Conservation (phyloP, 2,329 filamentous ascomycete genomes). For the Ampelomyces quisqualis region DNA sequence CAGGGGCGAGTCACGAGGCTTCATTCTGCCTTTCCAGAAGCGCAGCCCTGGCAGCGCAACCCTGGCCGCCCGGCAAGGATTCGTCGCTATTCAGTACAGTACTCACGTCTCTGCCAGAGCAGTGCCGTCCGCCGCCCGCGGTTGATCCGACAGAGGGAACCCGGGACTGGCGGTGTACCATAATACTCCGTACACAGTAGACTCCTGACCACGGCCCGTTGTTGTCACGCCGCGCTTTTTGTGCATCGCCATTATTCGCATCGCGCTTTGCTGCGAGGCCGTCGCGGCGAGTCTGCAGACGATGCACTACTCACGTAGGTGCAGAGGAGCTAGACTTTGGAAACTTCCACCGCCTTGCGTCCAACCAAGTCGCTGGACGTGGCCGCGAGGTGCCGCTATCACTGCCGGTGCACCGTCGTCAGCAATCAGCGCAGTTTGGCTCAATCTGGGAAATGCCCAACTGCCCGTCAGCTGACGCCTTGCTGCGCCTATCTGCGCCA, state of each 20-base stretch:
- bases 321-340: too few species aligned
- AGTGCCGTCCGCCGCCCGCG: constrained; percentile 21
- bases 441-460: constrained; percentile 12
- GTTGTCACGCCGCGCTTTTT: constrained; percentile 23
- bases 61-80: constrained; percentile 8
- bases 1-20: background rate
- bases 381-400: constrained; percentile 15
- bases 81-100: constrained; percentile 13
- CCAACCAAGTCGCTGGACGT: constrained; percentile 25
- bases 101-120: too few species aligned
- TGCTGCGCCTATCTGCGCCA: constrained; percentile 24
- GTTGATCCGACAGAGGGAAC: constrained; percentile 27
- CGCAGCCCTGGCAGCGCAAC: constrained; percentile 18
- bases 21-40: constrained; percentile 23
- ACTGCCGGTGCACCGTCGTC: constrained; percentile 23
- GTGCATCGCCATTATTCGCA: constrained; percentile 10
- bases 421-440: constrained; percentile 18
- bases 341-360: constrained; percentile 18
- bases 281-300: too few species aligned
- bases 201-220: background rate
- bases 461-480: constrained; percentile 34
- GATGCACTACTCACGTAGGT: background rate
- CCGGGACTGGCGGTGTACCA: constrained; percentile 40
- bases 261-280: background rate
- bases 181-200: too few species aligned